These are phyloP conservation scores for Pestalotiopsis fici DNA, from an alignment of 2,329 filamentous ascomycete species.

Conservation along the genomic window DNA sequence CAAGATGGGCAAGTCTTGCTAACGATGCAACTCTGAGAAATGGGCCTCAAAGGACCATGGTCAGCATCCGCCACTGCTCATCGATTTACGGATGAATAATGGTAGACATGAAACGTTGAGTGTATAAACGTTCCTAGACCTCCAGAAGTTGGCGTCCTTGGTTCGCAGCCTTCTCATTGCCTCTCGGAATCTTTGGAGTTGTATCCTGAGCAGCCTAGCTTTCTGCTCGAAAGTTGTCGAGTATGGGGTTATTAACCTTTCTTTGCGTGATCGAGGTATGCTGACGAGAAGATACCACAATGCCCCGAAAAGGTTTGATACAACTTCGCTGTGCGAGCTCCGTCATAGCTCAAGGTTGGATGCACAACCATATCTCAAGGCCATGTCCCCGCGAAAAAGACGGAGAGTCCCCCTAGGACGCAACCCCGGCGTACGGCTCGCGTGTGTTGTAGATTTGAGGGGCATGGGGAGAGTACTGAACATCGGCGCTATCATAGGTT, in stretches of 20 bases:
- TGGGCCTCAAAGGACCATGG: not conserved
- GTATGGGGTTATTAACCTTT: no score
- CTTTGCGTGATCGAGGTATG: no score
- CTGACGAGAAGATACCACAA: no score
- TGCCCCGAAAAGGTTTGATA: no score
- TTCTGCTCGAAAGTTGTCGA: no score
- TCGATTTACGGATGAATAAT: not conserved
- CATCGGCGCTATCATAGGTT: not conserved
- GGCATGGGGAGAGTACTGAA: not conserved
- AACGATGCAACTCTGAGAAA: not conserved
- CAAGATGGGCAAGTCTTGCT: not conserved
- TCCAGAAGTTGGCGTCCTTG: not conserved
- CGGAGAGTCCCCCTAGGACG: not conserved
- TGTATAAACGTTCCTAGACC: not conserved
- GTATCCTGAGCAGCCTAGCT: no score
- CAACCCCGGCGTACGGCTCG: not conserved
- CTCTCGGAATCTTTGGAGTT: no score
- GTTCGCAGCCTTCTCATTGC: not conserved
- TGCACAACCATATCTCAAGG: not conserved
- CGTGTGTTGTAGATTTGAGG: not conserved
- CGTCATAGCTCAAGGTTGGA: not conserved
- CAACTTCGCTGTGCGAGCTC: not conserved
- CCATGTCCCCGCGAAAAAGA: not conserved
- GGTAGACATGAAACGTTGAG: not conserved
- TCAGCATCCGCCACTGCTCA: not conserved